Evolutionary conservation across 768 basidiomycete species (phyloP).

Genomic region (Kwoniella mangroviensis): DNA sequence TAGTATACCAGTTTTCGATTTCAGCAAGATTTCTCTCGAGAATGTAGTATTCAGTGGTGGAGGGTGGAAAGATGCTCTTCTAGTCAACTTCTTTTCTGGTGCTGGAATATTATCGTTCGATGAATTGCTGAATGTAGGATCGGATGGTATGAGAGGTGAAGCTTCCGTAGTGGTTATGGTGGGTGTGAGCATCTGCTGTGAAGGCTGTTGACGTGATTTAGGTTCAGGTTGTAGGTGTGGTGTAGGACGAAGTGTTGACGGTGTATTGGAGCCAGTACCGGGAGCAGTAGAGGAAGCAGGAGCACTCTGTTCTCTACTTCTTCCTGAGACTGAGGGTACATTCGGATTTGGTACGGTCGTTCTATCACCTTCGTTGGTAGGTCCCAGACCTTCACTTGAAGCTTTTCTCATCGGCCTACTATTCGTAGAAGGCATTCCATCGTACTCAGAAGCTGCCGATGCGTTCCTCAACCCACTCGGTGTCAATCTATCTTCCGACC

Average conservation of each 20-base stretch:
- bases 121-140: slow-evolving; percentile 27
- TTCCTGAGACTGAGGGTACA: not conserved
- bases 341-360: not conserved
- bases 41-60: slow-evolving; percentile 55
- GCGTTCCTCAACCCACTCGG: slow-evolving; percentile 20
- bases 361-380: slow-evolving; percentile 5
- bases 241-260: not conserved
- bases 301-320: slow-evolving; percentile 8
- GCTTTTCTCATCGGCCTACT: slow-evolving; percentile 1
- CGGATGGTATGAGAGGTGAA: slow-evolving; percentile 23
- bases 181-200: slow-evolving; percentile 10
- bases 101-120: slow-evolving; percentile 61
- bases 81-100: slow-evolving; percentile 61
- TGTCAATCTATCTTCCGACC: slow-evolving; percentile 20
- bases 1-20: slow-evolving; percentile 42
- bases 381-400: slow-evolving; percentile 23
- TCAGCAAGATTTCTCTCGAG: slow-evolving; percentile 55
- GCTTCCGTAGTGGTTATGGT: slow-evolving; percentile 28
- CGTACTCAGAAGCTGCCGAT: slow-evolving; percentile 26
- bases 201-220: not conserved
- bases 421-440: not conserved
- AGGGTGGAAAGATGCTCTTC: slow-evolving; percentile 62
- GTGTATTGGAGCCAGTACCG: not conserved
- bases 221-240: not conserved
- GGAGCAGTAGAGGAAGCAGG: not conserved